Evolutionary conservation across 306 rosid genomes (phyloP).

Genomic region (Amphicarpaea edgeworthii): DNA sequence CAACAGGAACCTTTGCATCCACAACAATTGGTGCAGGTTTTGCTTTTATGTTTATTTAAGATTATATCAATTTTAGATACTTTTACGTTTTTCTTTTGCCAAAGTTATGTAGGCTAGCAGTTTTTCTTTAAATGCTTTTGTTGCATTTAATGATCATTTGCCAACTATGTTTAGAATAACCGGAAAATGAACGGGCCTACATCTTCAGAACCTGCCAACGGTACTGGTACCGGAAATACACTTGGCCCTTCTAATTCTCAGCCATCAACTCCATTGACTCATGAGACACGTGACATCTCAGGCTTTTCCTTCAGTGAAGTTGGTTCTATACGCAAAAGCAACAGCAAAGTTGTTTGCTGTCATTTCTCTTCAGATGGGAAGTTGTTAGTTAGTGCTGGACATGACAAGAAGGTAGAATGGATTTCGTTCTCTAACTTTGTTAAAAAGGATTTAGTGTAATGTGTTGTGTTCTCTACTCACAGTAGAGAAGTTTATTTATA

Average conservation of each 20-base stretch:
- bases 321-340: slow-evolving; percentile 82
- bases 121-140: not conserved
- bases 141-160: slow-evolving; percentile 44
- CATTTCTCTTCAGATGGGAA: slow-evolving; percentile 99
- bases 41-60: slow-evolving; percentile 38
- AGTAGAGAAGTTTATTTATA: too few species aligned
- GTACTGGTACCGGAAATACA: slow-evolving; percentile 96
- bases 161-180: slow-evolving; percentile 57
- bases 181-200: slow-evolving; percentile 94
- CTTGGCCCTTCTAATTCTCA: slow-evolving; percentile 92
- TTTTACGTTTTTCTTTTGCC: too few species aligned
- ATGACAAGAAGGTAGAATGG: slow-evolving; percentile 91
- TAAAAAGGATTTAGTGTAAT: too few species aligned
- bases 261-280: slow-evolving; percentile 95
- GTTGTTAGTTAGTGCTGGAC: slow-evolving; percentile 94
- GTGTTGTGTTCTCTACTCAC: too few species aligned
- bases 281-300: too few species aligned
- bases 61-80: slow-evolving; percentile 4
- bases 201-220: slow-evolving; percentile 95
- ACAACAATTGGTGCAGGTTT: slow-evolving; percentile 84
- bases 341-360: slow-evolving; percentile 86
- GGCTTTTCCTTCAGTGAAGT: slow-evolving; percentile 86
- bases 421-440: slow-evolving; percentile 41
- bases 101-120: slow-evolving; percentile 14
- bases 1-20: slow-evolving; percentile 87